Conservation (phyloP, 306 rosid species). For the Mucuna pruriens region DNA sequence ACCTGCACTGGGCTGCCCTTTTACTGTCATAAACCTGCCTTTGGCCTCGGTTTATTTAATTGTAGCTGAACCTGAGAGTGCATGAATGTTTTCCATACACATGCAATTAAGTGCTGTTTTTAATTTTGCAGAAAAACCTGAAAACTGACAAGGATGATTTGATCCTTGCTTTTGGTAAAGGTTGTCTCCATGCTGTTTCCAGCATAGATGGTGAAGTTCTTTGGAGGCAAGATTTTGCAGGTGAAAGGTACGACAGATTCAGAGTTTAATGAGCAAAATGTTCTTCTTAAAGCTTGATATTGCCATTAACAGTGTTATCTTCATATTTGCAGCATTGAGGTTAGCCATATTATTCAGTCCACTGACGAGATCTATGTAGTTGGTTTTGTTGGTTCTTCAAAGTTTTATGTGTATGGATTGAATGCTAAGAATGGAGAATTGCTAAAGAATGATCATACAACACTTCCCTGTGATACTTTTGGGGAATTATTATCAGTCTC, state of each 20-base stretch:
- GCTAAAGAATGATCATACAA: constrained; percentile 59
- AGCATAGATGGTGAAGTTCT: constrained; percentile 77
- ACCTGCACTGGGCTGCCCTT: not conserved
- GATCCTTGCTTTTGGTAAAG: constrained; percentile 77
- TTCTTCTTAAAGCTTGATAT: constrained; percentile 31
- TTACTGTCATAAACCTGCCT: constrained; percentile 20
- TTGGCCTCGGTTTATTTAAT: constrained; percentile 30
- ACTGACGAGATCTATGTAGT: constrained; percentile 59
- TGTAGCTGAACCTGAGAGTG: constrained; percentile 30
- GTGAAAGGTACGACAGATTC: constrained; percentile 63
- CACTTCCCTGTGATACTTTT: constrained; percentile 62
- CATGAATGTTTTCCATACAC: constrained; percentile 4
- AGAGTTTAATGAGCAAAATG: constrained; percentile 28
- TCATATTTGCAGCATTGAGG: constrained; percentile 72
- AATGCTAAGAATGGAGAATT: constrained; percentile 77
- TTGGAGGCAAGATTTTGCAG: constrained; percentile 76
- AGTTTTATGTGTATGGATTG: constrained; percentile 63
- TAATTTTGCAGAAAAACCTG: constrained; percentile 71
- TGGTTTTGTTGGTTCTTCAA: constrained; percentile 72
- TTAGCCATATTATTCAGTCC: constrained; percentile 74
- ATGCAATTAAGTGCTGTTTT: constrained; percentile 39
- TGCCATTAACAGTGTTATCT: constrained; percentile 46
- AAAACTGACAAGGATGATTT: constrained; percentile 73
- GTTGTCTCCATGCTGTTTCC: constrained; percentile 83
- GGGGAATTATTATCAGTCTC: constrained; percentile 78